These are phyloP conservation scores for Hypsizygus marmoreus DNA, from an alignment of 768 basidiomycete species.

Conservation along the genomic window DNA sequence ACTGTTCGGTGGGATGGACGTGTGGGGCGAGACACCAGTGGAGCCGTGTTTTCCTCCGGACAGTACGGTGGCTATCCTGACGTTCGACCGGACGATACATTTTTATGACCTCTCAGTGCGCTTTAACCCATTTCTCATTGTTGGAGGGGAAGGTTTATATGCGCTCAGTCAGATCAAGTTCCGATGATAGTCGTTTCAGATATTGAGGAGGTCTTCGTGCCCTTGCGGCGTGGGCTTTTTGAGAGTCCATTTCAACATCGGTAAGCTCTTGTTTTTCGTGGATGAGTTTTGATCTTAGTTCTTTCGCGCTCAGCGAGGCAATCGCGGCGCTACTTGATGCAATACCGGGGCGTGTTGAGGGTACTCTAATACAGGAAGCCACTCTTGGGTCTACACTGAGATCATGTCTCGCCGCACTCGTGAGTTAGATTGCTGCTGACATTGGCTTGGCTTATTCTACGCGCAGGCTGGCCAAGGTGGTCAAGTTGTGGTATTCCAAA, in stretches of 20 bases:
- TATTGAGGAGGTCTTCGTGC: conserved; percentile 90
- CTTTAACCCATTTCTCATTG: conserved; percentile 18
- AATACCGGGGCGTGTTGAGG: conserved; percentile 63
- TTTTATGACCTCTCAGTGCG: conserved; percentile 89
- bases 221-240: conserved; percentile 71
- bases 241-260: conserved; percentile 72
- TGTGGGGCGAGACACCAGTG: conserved; percentile 40
- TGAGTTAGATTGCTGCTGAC: conserved; percentile 32
- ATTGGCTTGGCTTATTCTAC: conserved; percentile 2
- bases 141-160: conserved; percentile 23
- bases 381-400: conserved; percentile 80
- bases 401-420: conserved; percentile 71
- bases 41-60: conserved; percentile 54
- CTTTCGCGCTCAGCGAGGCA: conserved; percentile 46
- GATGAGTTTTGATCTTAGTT: conserved; percentile 1
- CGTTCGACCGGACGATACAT: conserved; percentile 79
- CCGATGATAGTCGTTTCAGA: conserved; percentile 84
- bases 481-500: conserved; percentile 73
- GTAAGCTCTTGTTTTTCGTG: conserved; percentile 39
- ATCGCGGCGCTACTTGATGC: conserved; percentile 68
- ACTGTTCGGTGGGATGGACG: conserved; percentile 58
- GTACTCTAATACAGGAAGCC: conserved; percentile 50
- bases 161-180: conserved; percentile 48
- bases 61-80: conserved; percentile 74
- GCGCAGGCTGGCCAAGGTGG: conserved; percentile 69